These are phyloP conservation scores for Mercurialis annua DNA, from an alignment of 345 rosid species.

Conservation along the genomic window DNA sequence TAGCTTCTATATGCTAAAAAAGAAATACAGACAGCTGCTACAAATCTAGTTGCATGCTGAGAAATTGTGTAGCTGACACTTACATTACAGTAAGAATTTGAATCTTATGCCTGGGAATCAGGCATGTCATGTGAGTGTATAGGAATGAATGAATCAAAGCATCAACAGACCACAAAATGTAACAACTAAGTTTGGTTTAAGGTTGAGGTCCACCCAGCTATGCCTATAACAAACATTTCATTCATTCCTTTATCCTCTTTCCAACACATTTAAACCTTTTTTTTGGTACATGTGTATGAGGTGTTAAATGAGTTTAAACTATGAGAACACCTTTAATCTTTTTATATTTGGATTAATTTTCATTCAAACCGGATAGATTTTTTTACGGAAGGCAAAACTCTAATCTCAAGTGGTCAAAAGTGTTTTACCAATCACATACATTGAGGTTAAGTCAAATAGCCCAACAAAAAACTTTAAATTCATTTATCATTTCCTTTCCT, in stretches of 20 bases:
- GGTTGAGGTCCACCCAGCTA: background rate
- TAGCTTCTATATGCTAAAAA: background rate
- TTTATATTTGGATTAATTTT: no score
- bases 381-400: no score
- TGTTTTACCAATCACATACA: no score
- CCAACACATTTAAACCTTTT: no score
- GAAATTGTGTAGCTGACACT: background rate
- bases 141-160: background rate
- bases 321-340: no score
- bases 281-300: no score
- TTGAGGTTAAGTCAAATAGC: no score
- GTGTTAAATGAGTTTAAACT: no score
- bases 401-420: no score
- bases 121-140: background rate
- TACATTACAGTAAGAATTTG: background rate
- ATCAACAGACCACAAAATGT: constrained; percentile 8
- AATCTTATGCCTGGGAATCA: constrained; percentile 7
- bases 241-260: background rate
- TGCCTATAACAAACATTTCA: background rate
- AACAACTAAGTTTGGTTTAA: background rate
- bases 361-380: no score
- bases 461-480: no score
- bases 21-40: background rate
- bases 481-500: no score
- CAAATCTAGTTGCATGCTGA: background rate